Evolutionary conservation across 2,329 filamentous ascomycete genomes (phyloP).

Genomic region (Colletotrichum trifolii): DNA sequence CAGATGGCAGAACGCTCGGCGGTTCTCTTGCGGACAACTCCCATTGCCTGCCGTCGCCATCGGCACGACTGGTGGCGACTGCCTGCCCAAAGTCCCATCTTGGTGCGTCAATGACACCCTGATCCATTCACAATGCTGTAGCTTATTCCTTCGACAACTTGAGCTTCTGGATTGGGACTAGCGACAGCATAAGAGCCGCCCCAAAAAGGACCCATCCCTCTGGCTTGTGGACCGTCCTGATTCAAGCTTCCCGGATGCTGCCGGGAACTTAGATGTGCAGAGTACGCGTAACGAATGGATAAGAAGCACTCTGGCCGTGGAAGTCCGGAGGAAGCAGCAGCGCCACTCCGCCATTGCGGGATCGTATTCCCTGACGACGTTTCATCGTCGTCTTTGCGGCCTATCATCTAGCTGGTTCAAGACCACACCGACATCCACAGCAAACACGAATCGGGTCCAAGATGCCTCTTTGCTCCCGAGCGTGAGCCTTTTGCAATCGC

Average conservation of each 20-base stretch:
- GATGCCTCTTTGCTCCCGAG: not conserved
- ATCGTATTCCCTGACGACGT: not conserved
- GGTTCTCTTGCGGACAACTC: no score
- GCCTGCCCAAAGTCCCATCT: not conserved
- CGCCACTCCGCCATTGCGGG: constrained; percentile 20
- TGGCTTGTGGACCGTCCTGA: not conserved
- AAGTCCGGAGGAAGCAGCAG: constrained; percentile 9
- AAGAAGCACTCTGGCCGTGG: not conserved
- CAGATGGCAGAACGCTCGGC: no score
- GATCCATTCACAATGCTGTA: not conserved
- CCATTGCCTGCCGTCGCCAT: not conserved
- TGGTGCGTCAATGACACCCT: not conserved
- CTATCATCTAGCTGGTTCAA: not conserved
- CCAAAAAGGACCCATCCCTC: constrained; percentile 7
- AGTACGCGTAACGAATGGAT: not conserved
- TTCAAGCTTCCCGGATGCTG: not conserved
- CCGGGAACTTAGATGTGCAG: not conserved
- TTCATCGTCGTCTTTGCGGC: not conserved
- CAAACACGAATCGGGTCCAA: not conserved
- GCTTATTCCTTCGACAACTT: constrained; percentile 13
- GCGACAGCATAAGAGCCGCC: not conserved
- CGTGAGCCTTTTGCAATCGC: not conserved
- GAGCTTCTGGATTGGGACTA: constrained; percentile 29
- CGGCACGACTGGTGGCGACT: not conserved
- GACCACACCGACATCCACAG: not conserved